phyloP scores from a whole-genome alignment of 129 eudicot species.

The Pulicaria dysenterica region DNA sequence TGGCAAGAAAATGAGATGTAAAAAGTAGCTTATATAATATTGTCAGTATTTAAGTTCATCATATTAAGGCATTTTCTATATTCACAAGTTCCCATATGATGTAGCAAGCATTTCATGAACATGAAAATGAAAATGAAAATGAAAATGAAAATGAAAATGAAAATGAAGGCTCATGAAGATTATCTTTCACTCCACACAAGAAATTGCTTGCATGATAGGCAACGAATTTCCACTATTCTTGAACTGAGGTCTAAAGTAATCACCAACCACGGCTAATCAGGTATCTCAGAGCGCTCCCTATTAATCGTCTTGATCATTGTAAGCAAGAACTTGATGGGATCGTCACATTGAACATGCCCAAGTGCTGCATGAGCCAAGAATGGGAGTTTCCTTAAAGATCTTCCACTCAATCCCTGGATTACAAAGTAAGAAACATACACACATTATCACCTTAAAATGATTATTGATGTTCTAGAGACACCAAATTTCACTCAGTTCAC shows the following conservation, averaged over 20 bases:
- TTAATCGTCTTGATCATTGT: conserved; percentile 68
- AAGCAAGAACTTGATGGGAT: conserved; percentile 61
- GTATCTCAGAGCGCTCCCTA: conserved; percentile 80
- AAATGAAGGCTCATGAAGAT: conserved; percentile 21
- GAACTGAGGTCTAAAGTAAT: conserved; percentile 9
- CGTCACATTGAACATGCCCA: conserved; percentile 55
- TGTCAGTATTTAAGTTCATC: conserved; percentile 12
- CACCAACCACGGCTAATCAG: conserved; percentile 44
- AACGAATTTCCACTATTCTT: background rate
- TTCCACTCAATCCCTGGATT: conserved; percentile 93
- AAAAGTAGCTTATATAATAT: conserved; percentile 12
- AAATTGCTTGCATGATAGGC: conserved; percentile 27
- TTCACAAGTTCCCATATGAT: conserved; percentile 35
- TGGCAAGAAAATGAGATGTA: background rate
- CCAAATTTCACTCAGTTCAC: background rate
- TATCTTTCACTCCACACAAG: conserved; percentile 31
- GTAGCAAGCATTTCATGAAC: conserved; percentile 17
- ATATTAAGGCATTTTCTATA: conserved; percentile 26
- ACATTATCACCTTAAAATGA: conserved; percentile 11
- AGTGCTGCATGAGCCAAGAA: conserved; percentile 90
- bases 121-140: conserved; percentile 27
- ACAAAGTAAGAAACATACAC: conserved; percentile 13
- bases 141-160: conserved; percentile 25
- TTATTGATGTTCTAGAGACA: background rate
- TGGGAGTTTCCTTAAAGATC: conserved; percentile 92